phyloP scores from a whole-genome alignment of 2,329 filamentous ascomycete genomes.

The Bipolaris bicolor region DNA sequence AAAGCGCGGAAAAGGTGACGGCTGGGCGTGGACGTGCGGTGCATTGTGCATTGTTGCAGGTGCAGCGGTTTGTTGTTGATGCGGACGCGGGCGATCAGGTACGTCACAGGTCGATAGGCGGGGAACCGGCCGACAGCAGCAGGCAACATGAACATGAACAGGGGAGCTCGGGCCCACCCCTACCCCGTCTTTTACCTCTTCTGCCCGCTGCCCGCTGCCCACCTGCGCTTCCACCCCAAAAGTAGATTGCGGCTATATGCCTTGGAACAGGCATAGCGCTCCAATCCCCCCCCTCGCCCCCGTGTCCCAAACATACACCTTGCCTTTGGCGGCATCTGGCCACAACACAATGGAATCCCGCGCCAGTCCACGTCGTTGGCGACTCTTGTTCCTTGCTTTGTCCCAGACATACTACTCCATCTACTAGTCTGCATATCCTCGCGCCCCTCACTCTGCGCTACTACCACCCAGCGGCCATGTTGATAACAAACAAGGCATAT shows the following conservation, averaged over 20 bases:
- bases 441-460: constrained; percentile 3
- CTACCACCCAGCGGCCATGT: constrained; percentile 18
- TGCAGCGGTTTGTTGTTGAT: neutral
- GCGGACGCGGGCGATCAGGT: constrained; percentile 11
- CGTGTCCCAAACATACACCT: constrained; percentile 5
- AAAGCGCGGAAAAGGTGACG: neutral
- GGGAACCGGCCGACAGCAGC: constrained; percentile 2
- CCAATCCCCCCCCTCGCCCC: constrained; percentile 14
- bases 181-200: constrained; percentile 8
- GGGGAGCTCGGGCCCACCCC: constrained; percentile 11
- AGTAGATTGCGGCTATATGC: constrained; percentile 6
- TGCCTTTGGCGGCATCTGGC: neutral
- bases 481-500: constrained; percentile 32
- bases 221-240: neutral
- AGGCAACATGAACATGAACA: no score
- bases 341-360: neutral
- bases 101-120: constrained; percentile 22
- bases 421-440: constrained; percentile 6
- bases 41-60: neutral
- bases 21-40: neutral
- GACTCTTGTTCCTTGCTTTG: constrained; percentile 8
- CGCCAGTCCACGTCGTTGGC: neutral
- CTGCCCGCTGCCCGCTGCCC: neutral
- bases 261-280: constrained; percentile 14
- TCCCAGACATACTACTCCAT: neutral